A percentile compares a stretch with the other conserved stretches of the same genome.
Conservation (phyloP, 176 grass and related monocot genomes). For the Oryza officinalis region DNA sequence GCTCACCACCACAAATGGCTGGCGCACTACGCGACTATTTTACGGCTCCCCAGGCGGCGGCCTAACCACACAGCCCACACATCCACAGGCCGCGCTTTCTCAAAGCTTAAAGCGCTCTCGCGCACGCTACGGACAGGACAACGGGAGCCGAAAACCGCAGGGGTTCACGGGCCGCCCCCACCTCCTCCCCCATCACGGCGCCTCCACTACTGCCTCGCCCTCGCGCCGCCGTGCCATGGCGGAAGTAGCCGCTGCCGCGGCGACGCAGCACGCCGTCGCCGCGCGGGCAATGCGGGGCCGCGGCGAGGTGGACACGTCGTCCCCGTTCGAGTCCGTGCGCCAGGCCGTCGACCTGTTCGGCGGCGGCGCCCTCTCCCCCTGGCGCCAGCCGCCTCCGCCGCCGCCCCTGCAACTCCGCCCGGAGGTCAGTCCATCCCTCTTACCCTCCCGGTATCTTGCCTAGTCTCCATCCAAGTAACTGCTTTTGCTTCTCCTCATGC, state of each 20-base stretch:
- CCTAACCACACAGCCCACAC: too few relatives aligned
- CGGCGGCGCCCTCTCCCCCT: conserved; percentile 44
- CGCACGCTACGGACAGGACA: conserved; percentile 37
- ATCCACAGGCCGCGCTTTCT: neutral
- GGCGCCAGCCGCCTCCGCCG: conserved; percentile 37
- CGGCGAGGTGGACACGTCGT: conserved; percentile 87
- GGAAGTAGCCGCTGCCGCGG: conserved; percentile 2
- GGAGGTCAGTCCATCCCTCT: conserved; percentile 49
- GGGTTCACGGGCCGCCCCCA: conserved; percentile 30
- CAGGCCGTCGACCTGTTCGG: conserved; percentile 75
- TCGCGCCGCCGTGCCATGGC: conserved; percentile 1
- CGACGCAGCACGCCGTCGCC: conserved; percentile 12
- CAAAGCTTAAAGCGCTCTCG: neutral
- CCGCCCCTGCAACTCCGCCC: conserved; percentile 66
- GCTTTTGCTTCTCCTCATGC: neutral
- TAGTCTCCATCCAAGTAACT: too few relatives aligned
- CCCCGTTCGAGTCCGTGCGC: conserved; percentile 79
- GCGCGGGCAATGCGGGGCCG: conserved; percentile 40
- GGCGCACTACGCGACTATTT: neutral
- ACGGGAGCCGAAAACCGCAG: neutral
- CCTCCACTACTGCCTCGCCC: neutral
- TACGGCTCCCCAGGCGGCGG: neutral
- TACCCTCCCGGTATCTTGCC: neutral
- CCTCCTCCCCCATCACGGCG: neutral
- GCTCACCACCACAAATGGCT: neutral